Base-by-base conservation (phyloP, 768 basidiomycete species). In the Russula sp. region DNA sequence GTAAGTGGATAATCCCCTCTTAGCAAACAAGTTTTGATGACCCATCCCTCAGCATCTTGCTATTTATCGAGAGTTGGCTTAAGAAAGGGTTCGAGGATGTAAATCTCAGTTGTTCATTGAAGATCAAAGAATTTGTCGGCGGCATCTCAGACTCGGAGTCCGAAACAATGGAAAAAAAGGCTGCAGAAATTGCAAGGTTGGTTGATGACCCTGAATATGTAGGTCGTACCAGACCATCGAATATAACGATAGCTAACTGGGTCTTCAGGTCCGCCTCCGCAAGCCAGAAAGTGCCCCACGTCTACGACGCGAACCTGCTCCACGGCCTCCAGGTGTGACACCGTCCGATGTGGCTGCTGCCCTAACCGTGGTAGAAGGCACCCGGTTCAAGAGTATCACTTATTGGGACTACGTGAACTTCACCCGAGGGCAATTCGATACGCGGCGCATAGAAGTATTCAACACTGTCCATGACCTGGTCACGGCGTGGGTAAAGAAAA, bases 371-470 rank as follows among this genome's bases (percentile, higher is more conserved):
- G 34, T 64, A 14, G 58, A 64, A 53, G 63, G 63, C 5, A 39
- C 50, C 1, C 63, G 63, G 16, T 64, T 60, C 35, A 60, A 60
- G 63, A 45, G 11, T 9, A 60, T 64, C 34, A 64, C 49, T 6
- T 31, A 39, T 37, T 64, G 63, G 63, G 63, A 64, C 32, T 64
- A 60, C 48, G 59, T 64, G 42, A 60, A 64, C 57, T 51, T 60
- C 34, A 47, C 10, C 9, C 54, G 48, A 32, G 9, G 32, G 18
- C 27, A 27, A 18, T 13, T 3, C 35, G 11, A 35, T 20, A 18
- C 35, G 3, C 53, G 45, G 57, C 63, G 54, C 3, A 47, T 64
- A 37, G 59, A 60, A 1, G 58, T 55, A 11, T 60, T 55, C 42
- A 55, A 50, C 14, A 18, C 27, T n/a, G 54, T 60, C n/a, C 63